Evolutionary conservation across 2,329 filamentous ascomycete species (phyloP), one percentile per base, ranked within the genome.

Genomic region (Trichoderma guizhouense): DNA sequence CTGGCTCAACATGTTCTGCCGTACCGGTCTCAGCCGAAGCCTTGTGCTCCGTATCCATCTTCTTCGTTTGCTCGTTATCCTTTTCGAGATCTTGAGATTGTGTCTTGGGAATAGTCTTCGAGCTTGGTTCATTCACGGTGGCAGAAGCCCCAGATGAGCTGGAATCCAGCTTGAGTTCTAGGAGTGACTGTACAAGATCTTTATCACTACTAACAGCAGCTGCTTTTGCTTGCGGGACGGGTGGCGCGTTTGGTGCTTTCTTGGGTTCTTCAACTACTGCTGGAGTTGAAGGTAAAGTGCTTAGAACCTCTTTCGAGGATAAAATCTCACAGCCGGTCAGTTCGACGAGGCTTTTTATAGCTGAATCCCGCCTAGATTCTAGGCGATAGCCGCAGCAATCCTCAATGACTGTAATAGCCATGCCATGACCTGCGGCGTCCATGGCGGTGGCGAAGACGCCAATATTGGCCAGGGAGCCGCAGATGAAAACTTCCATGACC

Each of bases 381-480:
- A 86, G 90, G 61, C 93, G 89, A 78, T 91, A 97, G 12, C 94
- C 95, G 70, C 97, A 89, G 80, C 95, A 98, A 79, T 98, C 94
- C 67, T 96, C 91, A 51, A 98, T 84, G 14, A 98, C 84, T 6
- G 92, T 96, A 77, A 98, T 93, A n/a, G 89, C 86, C 77, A 97
- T 90, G 5, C 95, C 96, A 80, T 98, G 92, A 24, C 92, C 89
- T 2, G 93, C 95, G 12, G 95, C 96, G 78, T 98, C 96, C 74
- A 97, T 86, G 4, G 94, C 94, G 1, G 95, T 98, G 8, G 96
- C 95, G 79, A 96, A 94, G 61, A 98, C 91, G 36, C 94, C 95
- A 43, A 97, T 85, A 77, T 98, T 98, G 57, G 92, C 93, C 63
- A 97, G 87, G 58, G 92, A 92, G 26, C 96, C 96, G 77, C 93